These are phyloP conservation scores for Geopyxis carbonaria DNA, from an alignment of 495 filamentous ascomycete genomes.

Conservation along the genomic window DNA sequence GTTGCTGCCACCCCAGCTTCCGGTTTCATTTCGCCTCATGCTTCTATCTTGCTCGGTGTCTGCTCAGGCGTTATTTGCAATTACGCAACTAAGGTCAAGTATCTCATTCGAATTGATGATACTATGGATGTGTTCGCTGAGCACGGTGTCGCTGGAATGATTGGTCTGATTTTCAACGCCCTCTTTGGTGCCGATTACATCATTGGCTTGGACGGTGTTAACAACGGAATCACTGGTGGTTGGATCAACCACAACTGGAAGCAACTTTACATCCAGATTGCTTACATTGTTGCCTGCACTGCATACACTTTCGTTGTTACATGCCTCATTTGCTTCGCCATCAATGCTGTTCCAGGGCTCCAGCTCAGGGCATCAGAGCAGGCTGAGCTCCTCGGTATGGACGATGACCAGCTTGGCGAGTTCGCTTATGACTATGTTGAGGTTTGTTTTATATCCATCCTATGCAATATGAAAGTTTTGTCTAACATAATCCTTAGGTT, in stretches of 20 bases:
- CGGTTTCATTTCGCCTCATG: constrained; percentile 80
- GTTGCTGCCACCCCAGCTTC: constrained; percentile 85
- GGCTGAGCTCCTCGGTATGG: constrained; percentile 96
- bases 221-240: constrained; percentile 58
- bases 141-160: constrained; percentile 85
- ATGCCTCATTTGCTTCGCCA: constrained; percentile 59
- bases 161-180: constrained; percentile 84
- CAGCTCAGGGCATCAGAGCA: constrained; percentile 84
- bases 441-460: too few species aligned
- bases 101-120: constrained; percentile 87
- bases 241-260: constrained; percentile 78
- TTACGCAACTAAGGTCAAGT: constrained; percentile 94
- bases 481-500: too few species aligned
- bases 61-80: constrained; percentile 77
- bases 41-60: constrained; percentile 66
- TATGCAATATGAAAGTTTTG: too few species aligned
- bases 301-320: constrained; percentile 74
- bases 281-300: constrained; percentile 61
- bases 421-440: constrained; percentile 99
- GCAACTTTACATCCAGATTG: constrained; percentile 82
- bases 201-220: constrained; percentile 86
- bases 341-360: constrained; percentile 79
- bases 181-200: constrained; percentile 79
- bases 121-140: constrained; percentile 96
- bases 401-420: constrained; percentile 96